Evolutionary conservation across 169 alveolate genomes (phyloP), one percentile per base, ranked within the genome.

Genomic region (Cryptosporidium andersoni): DNA sequence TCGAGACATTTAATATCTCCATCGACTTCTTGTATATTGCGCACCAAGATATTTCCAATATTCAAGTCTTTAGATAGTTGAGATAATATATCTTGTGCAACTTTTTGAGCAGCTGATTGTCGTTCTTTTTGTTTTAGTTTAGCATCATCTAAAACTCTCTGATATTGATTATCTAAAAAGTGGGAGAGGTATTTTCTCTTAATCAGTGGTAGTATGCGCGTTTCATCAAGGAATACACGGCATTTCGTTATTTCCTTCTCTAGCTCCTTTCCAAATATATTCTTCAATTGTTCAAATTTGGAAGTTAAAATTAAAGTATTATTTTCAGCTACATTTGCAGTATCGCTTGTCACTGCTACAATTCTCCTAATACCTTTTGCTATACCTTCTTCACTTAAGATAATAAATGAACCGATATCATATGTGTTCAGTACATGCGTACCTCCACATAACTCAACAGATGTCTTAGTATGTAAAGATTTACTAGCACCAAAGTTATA

Each of bases 391-490:
- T 95, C 98, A 40, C 94, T 88, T 40, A 80, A 14, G 25, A 81
- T 62, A 51, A 65, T 40, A 39, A 88, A 63, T 37, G 89, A 63
- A 4, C 36, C 55, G 40, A 93, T 88, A 34, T 90, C 91, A 7
- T 88, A 80, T 9, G 97, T 92, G 66, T 92, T 94, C 60, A 91
- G 90, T 64, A 95, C 91, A 66, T 95, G 98, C 25, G 98, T 95
- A 9, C 98, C 98, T 37, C 98, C 98, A 82, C 98, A 95, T 45
- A 95, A 91, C 67, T 95, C 98, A 25, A 93, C 91, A 14, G 97
- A 92, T 65, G 92, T 66, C 42, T 81, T 81, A 51, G 89, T 91
- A 16, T 81, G 88, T 48, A 66, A 56, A 51, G 56, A 34, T 47
- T 56, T 42, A 58, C 90, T 64, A 39, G 37, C 40, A 39, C 39